A percentile compares a stretch with the other conserved stretches of the same genome.
Conservation (phyloP, 2,329 filamentous ascomycete genomes). For the Calycina marina region DNA sequence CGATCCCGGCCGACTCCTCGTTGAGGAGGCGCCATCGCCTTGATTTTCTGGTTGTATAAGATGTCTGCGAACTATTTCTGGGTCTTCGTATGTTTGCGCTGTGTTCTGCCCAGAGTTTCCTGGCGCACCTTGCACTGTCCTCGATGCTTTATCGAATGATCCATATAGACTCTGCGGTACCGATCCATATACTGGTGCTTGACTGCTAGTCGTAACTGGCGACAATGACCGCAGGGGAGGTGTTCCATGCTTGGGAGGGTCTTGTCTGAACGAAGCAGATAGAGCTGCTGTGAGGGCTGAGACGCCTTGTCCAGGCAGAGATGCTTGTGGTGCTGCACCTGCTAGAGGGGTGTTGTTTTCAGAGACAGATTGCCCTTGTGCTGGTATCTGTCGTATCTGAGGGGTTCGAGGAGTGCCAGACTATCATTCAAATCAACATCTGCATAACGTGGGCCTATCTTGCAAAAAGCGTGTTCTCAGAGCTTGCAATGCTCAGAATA, state of each 20-base stretch:
- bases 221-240: constrained; percentile 44
- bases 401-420: constrained; percentile 27
- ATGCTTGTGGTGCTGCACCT: constrained; percentile 33
- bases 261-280: constrained; percentile 55
- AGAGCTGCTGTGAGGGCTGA: constrained; percentile 84
- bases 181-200: constrained; percentile 18
- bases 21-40: not conserved
- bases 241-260: constrained; percentile 56
- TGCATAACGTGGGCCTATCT: too few species aligned
- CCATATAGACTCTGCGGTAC: constrained; percentile 62
- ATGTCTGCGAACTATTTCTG: constrained; percentile 82
- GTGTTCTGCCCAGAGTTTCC: constrained; percentile 35
- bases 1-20: constrained; percentile 9
- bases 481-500: too few species aligned
- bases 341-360: constrained; percentile 47
- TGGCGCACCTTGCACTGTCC: constrained; percentile 26
- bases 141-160: constrained; percentile 62
- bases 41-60: constrained; percentile 50
- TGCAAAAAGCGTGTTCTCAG: too few species aligned
- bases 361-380: constrained; percentile 26
- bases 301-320: constrained; percentile 49
- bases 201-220: constrained; percentile 34
- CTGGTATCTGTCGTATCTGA: constrained; percentile 33
- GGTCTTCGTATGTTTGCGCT: constrained; percentile 79
- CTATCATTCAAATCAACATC: too few species aligned